Evolutionary conservation across 805 yeast genomes (phyloP), one percentile per base, ranked within the genome.

Genomic region (Wickerhamomyces chaumierensis): DNA sequence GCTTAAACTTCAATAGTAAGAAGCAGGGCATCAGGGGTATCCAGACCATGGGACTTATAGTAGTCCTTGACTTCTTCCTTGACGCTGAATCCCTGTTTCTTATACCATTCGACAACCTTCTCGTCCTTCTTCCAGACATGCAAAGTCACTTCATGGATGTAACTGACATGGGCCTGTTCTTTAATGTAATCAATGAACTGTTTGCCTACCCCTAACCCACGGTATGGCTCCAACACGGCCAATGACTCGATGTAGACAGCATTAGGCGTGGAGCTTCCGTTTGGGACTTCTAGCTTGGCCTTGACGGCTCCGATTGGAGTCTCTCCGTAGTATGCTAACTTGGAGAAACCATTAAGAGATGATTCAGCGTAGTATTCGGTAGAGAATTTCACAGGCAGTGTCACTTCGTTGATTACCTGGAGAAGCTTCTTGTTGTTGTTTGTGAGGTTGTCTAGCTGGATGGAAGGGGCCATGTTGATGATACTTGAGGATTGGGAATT

Each of bases 261-360:
- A 36, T 69, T 68, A 7, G 82, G 79, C 6, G 55, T 63, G 5
- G 65, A 48, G n/a, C 62, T 64, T 35, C 66, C 63, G 13, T 61
- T 48, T 17, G 73, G 63, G 40, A 68, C 66, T 38, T 69, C 60
- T 8, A 66, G 58, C 46, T 64, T 67, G 39, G 81, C 79, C 43
- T 78, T 76, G 36, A 86, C 61, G 4, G 77, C 80, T 14, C 92
- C 95, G 4, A 86, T 90, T 7, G 95, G 86, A 5, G 82, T 71
- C 51, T 81, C 95, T 36, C 80, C 71, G 57, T 68, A 81, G 58
- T 66, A 82, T 0, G 80, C 71, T 28, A 77, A 60, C 51, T 78
- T 69, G 27, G 69, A 68, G 27, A 80, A 60, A 21, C 75, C 78
- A 18, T 66, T 75, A 2, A 65, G 51, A 2, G 65, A 55, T 13